Base-by-base conservation (phyloP, 2,329 filamentous ascomycete genomes). In the Bimuria novae-zelandiae region DNA sequence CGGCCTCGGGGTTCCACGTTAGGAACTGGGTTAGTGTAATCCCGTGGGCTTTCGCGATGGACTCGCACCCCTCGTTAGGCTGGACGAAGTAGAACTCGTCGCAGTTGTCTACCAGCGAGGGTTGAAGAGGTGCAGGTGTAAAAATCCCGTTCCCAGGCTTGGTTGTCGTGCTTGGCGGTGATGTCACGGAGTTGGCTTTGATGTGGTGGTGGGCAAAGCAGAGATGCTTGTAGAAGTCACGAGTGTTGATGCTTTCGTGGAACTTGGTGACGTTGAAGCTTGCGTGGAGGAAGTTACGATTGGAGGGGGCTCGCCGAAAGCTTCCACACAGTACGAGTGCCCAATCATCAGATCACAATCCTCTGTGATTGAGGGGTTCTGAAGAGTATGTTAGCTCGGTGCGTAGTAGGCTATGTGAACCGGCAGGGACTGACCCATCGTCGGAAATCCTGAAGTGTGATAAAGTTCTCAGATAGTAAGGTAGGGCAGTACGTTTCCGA, bases 1-100 rank as follows among this genome's bases (percentile, higher is more conserved):
- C 30, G n/a, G 30, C 30, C 5, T 4, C n/a, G 4, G 30, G 30
- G 30, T 33, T 33, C 30, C 30, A 33, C 4, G 30, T 12, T 6
- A 33, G 30, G 30, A 33, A 33, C 30, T 33, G 30, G n/a, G 5
- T 14, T 6, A 32, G 19, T 14, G 32, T 4, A 22, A 52, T 14
- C 25, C 7, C 5, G 30, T 7, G 5, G 5, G 5, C 12, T 33
- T 6, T 33, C 4, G 30, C 10, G 30, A 60, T 39, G n/a, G 14
- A 22, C 12, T n/a, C 7, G 44, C 41, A 61, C 8, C 2, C 49
- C 10, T 53, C 55, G 1, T 42, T 37, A 5, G 12, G n/a, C 16
- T 37, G 23, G 1, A 61, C 53, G 14, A 39, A 50, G 25, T 54
- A 30, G 32, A 54, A 54, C 14, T 17, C 32, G n/a, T 52, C 47